Conservation (phyloP, 139 green algal genomes). For the Coelastrella sp. region DNA sequence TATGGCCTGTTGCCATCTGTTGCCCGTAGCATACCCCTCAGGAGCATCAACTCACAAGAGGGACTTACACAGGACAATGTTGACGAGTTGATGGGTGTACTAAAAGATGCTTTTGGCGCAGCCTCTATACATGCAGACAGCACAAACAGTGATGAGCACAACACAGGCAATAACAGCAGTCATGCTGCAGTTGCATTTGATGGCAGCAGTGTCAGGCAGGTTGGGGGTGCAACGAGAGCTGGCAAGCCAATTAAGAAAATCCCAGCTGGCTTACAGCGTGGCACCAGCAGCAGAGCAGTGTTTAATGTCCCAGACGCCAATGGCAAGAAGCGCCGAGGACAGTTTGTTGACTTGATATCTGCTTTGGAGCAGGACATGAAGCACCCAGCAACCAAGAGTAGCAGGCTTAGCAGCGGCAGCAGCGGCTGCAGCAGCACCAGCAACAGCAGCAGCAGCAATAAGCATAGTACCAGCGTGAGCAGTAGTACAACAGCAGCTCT, state of each 20-base stretch:
- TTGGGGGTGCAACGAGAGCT: too few relatives aligned
- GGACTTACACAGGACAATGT: background rate
- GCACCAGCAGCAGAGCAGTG: background rate
- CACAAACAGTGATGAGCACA: background rate
- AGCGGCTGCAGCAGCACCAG: background rate
- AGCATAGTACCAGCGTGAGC: background rate
- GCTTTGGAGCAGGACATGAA: background rate
- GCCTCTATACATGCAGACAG: too few relatives aligned
- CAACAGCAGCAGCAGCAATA: background rate
- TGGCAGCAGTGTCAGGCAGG: too few relatives aligned
- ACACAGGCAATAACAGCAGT: background rate
- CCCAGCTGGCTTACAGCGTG: too few relatives aligned
- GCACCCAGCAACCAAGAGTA: slow-evolving; percentile 8
- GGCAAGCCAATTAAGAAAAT: too few relatives aligned
- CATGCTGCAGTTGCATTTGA: too few relatives aligned
- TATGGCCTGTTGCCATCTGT: background rate
- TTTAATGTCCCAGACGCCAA: background rate
- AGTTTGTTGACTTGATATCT: background rate
- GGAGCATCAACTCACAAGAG: background rate
- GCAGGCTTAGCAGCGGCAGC: slow-evolving; percentile 31
- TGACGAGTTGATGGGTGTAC: background rate
- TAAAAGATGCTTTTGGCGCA: slow-evolving; percentile 16
- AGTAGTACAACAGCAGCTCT: background rate
- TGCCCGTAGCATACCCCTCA: background rate
- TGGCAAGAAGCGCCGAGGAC: background rate